phyloP scores from a whole-genome alignment of 441 rosid species.

The Euphorbia schlechtendalii region DNA sequence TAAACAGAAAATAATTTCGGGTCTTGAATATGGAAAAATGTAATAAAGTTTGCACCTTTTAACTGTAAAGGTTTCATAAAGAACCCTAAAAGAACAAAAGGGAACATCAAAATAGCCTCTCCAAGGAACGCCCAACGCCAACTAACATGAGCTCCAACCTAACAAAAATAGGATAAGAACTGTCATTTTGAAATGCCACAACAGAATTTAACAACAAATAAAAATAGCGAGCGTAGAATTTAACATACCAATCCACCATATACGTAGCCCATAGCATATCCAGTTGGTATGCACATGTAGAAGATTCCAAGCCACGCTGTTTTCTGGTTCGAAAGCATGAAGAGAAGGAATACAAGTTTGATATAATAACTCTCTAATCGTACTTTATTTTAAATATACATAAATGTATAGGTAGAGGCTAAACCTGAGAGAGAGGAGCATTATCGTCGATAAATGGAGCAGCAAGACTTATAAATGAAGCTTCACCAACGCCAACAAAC shows the following conservation, averaged over 20 bases:
- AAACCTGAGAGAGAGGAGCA: conserved; percentile 79
- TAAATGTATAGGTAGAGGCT: not conserved
- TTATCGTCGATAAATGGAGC: conserved; percentile 96
- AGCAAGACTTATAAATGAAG: conserved; percentile 95
- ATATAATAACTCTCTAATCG: not conserved
- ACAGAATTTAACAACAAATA: not conserved
- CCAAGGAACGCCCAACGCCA: conserved; percentile 92
- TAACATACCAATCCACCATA: conserved; percentile 79
- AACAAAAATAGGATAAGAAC: conserved; percentile 17
- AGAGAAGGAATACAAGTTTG: not conserved
- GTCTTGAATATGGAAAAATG: conserved; percentile 3
- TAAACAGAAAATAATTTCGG: conserved; percentile 11
- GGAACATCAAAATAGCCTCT: conserved; percentile 80
- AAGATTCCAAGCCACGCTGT: conserved; percentile 85
- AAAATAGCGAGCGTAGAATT: conserved; percentile 6
- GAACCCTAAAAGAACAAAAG: conserved; percentile 67
- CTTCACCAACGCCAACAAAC: conserved; percentile 97
- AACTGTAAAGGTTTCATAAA: conserved; percentile 74
- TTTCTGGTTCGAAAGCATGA: conserved; percentile 41
- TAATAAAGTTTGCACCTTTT: conserved; percentile 48
- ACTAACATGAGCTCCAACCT: conserved; percentile 60
- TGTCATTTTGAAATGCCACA: not conserved
- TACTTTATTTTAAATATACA: not conserved
- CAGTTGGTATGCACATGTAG: conserved; percentile 95
- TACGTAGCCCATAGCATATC: conserved; percentile 84